These are phyloP conservation scores for Scleroderma bovista DNA, from an alignment of 768 basidiomycete genomes.

Conservation along the genomic window DNA sequence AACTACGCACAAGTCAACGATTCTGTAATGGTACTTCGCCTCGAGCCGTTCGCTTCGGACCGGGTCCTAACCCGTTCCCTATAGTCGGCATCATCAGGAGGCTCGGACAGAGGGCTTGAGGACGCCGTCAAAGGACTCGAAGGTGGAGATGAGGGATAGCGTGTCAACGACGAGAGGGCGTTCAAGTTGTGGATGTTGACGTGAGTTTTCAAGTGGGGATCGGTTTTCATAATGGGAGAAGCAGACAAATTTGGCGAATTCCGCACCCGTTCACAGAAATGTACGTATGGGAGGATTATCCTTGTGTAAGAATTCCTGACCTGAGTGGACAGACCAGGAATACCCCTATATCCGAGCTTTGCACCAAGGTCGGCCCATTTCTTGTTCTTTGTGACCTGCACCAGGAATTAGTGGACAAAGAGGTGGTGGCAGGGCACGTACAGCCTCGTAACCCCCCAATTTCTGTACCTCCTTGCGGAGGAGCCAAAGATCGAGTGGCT, in stretches of 20 bases:
- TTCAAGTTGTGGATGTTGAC: constrained; percentile 39
- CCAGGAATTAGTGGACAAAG: constrained; percentile 21
- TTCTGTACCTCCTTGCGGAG: constrained; percentile 88
- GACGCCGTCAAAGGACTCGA: constrained; percentile 72
- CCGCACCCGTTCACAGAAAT: constrained; percentile 74
- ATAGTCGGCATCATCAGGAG: constrained; percentile 68
- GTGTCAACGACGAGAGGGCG: constrained; percentile 34
- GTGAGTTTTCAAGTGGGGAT: constrained; percentile 53
- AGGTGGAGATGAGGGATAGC: constrained; percentile 53
- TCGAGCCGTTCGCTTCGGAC: constrained; percentile 35
- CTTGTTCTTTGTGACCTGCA: constrained; percentile 74
- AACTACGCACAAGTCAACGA: constrained; percentile 34
- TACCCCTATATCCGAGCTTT: constrained; percentile 74
- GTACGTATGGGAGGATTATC: constrained; percentile 94
- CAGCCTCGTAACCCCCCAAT: constrained; percentile 82
- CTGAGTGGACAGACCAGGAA: constrained; percentile 78
- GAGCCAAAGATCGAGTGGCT: constrained; percentile 89
- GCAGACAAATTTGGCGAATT: constrained; percentile 50
- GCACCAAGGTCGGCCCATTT: constrained; percentile 88
- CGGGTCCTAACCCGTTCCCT: constrained; percentile 48
- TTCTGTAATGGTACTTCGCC: constrained; percentile 53
- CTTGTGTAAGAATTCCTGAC: constrained; percentile 86
- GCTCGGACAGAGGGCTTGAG: constrained; percentile 75
- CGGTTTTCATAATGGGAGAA: constrained; percentile 34
- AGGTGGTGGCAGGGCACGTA: constrained; percentile 35